phyloP scores from a whole-genome alignment of 441 rosid species.

The Macaranga tanarius region DNA sequence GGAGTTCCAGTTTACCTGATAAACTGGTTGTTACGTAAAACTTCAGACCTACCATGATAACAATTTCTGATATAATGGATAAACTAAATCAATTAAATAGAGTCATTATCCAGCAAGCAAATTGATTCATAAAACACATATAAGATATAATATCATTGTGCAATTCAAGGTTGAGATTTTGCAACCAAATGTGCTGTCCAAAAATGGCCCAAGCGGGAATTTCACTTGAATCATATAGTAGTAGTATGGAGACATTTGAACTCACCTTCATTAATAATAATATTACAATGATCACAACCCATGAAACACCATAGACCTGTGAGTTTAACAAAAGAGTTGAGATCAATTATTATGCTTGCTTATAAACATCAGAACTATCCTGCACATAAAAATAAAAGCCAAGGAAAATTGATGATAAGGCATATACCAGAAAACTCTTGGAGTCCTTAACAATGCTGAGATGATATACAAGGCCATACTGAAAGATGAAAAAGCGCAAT shows the following conservation, averaged over 20 bases:
- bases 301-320: constrained; percentile 91
- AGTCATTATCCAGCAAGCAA: background rate
- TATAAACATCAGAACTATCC: constrained; percentile 47
- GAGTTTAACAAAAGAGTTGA: constrained; percentile 21
- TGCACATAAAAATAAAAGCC: constrained; percentile 45
- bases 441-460: constrained; percentile 48
- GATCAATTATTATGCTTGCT: background rate
- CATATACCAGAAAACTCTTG: constrained; percentile 66
- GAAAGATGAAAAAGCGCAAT: constrained; percentile 81
- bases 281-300: constrained; percentile 16
- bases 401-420: background rate
- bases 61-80: background rate
- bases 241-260: background rate
- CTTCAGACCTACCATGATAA: background rate
- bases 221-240: background rate
- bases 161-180: constrained; percentile 1
- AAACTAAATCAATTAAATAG: background rate
- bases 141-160: background rate
- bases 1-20: background rate
- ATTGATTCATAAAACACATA: background rate
- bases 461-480: constrained; percentile 93
- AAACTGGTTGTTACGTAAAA: background rate
- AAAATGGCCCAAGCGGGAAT: background rate
- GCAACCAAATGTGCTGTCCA: background rate
- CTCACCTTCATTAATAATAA: constrained; percentile 73